These are phyloP conservation scores for Penicillium italicum DNA, from an alignment of 2,329 filamentous ascomycete genomes.

Conservation along the genomic window DNA sequence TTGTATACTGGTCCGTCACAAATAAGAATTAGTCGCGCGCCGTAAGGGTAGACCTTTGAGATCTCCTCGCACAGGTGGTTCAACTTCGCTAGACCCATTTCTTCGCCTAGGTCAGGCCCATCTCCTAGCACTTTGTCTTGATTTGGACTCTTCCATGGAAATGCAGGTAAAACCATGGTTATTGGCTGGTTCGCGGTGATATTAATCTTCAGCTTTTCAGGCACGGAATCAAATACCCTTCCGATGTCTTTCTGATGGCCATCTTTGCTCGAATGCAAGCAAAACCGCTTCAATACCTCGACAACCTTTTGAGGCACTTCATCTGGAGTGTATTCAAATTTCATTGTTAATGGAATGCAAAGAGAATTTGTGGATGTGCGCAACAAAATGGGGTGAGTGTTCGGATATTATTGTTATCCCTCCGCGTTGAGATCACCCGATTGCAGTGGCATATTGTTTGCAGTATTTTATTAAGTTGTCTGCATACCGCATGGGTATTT, in stretches of 20 bases:
- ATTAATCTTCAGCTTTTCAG: slow-evolving; percentile 4
- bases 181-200: slow-evolving; percentile 1
- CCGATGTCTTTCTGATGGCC: background rate
- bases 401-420: background rate
- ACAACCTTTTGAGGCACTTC: background rate
- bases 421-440: background rate
- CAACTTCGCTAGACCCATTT: slow-evolving; percentile 4
- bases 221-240: slow-evolving; percentile 1
- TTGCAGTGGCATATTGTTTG: background rate
- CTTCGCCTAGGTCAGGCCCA: slow-evolving; percentile 5
- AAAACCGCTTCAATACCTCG: slow-evolving; percentile 2
- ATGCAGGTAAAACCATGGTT: slow-evolving; percentile 9
- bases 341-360: background rate
- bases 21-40: slow-evolving; percentile 5
- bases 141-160: slow-evolving; percentile 9
- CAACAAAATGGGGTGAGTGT: background rate
- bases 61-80: slow-evolving; percentile 9
- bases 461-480: background rate
- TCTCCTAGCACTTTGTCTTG: slow-evolving; percentile 3
- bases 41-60: slow-evolving; percentile 8
- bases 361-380: background rate
- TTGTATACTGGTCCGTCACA: slow-evolving; percentile 9
- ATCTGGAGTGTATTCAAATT: slow-evolving; percentile 6
- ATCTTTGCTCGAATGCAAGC: slow-evolving; percentile 1
- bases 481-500: background rate